phyloP scores from a whole-genome alignment of 108 stramenopile species.

The Fistulifera solaris region DNA sequence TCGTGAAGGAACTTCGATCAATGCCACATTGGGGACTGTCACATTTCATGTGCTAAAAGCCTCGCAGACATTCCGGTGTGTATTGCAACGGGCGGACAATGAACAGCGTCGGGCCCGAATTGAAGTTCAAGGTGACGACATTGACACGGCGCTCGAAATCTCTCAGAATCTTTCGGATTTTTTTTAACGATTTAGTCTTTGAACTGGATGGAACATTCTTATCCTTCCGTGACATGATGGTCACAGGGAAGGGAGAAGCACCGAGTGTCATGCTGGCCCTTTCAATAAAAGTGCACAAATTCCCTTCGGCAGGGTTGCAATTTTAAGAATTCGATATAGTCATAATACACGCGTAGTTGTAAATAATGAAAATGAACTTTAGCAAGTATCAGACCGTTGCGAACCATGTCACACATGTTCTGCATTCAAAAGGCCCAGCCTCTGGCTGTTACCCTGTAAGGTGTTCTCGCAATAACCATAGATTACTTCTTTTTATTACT shows the following conservation, averaged over 20 bases:
- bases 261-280: constrained; percentile 37
- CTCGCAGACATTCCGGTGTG: constrained; percentile 24
- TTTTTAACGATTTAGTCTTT: constrained; percentile 50
- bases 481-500: too few species aligned
- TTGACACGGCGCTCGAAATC: constrained; percentile 10
- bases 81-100: constrained; percentile 11
- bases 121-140: neutral
- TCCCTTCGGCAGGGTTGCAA: constrained; percentile 44
- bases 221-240: constrained; percentile 42
- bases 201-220: constrained; percentile 55
- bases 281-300: constrained; percentile 41
- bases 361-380: too few species aligned
- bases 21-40: constrained; percentile 4
- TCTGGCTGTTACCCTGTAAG: too few species aligned
- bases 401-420: too few species aligned
- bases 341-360: too few species aligned
- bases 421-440: too few species aligned
- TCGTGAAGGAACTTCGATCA: constrained; percentile 12
- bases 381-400: too few species aligned
- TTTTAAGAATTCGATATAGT: constrained; percentile 25
- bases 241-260: constrained; percentile 27
- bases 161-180: constrained; percentile 23
- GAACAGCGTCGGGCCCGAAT: constrained; percentile 8
- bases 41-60: constrained; percentile 17
- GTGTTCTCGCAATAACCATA: too few species aligned